Evolutionary conservation across 1,284 basidiomycete genomes (phyloP), one percentile per base, ranked within the genome.

Genomic region (Polyporus tsugae): DNA sequence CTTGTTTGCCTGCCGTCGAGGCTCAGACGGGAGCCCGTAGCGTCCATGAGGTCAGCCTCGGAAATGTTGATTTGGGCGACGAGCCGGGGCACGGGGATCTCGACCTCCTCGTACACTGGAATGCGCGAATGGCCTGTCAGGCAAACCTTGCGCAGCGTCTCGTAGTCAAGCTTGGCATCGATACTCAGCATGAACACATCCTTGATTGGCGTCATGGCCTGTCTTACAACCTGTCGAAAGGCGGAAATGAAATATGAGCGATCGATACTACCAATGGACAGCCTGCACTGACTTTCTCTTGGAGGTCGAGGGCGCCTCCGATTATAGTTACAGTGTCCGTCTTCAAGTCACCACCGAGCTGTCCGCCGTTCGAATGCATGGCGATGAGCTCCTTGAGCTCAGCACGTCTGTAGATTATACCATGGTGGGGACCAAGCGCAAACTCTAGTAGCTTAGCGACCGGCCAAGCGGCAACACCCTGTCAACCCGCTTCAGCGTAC

Each of bases 111-210:
- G 74, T 90, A 94, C 4, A 93, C 90, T 2, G 92, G 90, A 6
- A 92, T 85, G 69, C 90, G 88, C 72, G 92, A 94, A 78, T 95
- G 94, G 0, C 94, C 94, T 0, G 92, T 93, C 69, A 86, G 81
- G 71, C 92, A 92, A 55, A 95, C 90, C 75, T 87, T 85, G 73
- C 89, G 89, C 53, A 96, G 83, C 0, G 92, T 89, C 62, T 89
- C 87, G 75, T 92, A 95, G 77, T 95, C 94, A 35, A 96, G 86
- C 74, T 88, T 90, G 1, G 92, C 88, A 64, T 94, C 89, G 73
- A 95, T 90, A 7, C 91, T 91, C 42, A 96, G 83, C 93, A 95
- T 95, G 80, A 94, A 94, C 2, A 93, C 91, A 59, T 90, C 82
- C 60, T 86, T 83, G 70, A 96, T 94, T 10, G 92, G 90, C 0